Evolutionary conservation across 2,329 filamentous ascomycete genomes (phyloP), one percentile per base, ranked within the genome.

Genomic region (Trichoderma arundinaceum): DNA sequence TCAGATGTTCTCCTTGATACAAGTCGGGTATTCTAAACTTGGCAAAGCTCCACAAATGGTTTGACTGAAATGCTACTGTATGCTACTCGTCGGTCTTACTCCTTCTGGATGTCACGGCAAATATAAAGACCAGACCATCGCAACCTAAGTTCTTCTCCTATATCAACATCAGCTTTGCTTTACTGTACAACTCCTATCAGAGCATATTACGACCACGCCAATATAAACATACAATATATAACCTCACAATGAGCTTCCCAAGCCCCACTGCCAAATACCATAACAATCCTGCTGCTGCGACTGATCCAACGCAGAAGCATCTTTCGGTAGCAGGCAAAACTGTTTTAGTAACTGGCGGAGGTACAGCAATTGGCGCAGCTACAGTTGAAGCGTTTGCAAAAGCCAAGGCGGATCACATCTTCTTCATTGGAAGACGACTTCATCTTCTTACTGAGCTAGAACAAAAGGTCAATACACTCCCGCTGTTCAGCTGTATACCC

Each of bases 321-420:
- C 58, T 61, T 43, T 61, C 58, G n/a, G 58, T 32, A 19, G 46
- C 35, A 7, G 58, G 58, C 38, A 61, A 52, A 3, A 61, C 38
- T 1, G 58, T 61, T 33, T 33, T 61, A 1, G 35, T 61, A 13
- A 61, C 46, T 7, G 58, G 58, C 7, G 58, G 58, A 17, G 58
- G 46, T 7, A 52, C 58, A 2, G 46, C 46, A 1, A 61, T 61
- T 41, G 58, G 58, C 15, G 10, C 35, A 19, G 58, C 58, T 15
- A 61, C 46, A 15, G 58, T 61, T 9, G 58, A 61, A 17, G 46
- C 58, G 12, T 61, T 61, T 33, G 58, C 46, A 32, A 61, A 61
- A 10, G 58, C 58, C n/a, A 43, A 35, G 17, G 58, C 58, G 2
- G 58, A 61, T 8, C 58, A 61, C 22, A 6, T 61, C 19, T 61